Percentiles rank a stretch among this genome's conserved stretches.
Evolutionary conservation across 2,329 filamentous ascomycete genomes (phyloP).

Genomic region (Pestalotiopsis sp.): DNA sequence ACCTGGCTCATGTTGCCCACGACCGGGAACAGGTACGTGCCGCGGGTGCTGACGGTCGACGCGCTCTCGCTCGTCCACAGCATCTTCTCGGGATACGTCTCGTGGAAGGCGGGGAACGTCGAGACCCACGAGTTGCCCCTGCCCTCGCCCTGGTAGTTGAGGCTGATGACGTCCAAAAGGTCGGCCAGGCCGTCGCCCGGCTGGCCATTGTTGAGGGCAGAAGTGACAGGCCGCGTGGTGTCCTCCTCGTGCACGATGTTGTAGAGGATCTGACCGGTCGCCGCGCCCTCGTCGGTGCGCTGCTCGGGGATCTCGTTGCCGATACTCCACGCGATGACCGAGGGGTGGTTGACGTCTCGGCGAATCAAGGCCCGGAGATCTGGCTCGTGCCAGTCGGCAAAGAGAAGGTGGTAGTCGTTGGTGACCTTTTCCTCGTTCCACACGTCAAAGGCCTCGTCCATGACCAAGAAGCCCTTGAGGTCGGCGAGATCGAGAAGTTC

Average conservation of each 20-base stretch:
- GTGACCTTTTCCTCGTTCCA: conserved; percentile 48
- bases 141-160: conserved; percentile 60
- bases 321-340: conserved; percentile 52
- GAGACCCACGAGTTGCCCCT: conserved; percentile 16
- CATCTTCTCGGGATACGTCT: conserved; percentile 47
- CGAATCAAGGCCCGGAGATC: conserved; percentile 53
- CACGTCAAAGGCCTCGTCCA: conserved; percentile 56
- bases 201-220: conserved; percentile 47
- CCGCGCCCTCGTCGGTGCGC: conserved; percentile 31
- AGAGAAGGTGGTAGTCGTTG: conserved; percentile 54
- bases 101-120: conserved; percentile 44
- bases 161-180: conserved; percentile 47
- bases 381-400: conserved; percentile 54
- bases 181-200: conserved; percentile 39
- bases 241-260: conserved; percentile 49
- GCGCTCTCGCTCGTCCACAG: conserved; percentile 44
- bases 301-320: conserved; percentile 58
- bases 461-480: conserved; percentile 48
- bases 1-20: conserved; percentile 36
- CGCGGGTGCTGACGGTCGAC: conserved; percentile 49
- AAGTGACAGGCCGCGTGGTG: conserved; percentile 43
- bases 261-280: conserved; percentile 35
- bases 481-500: conserved; percentile 54
- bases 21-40: conserved; percentile 56
- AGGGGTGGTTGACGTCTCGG: conserved; percentile 57